Base-by-base conservation (phyloP, 257 asterid genomes). In the Salvia miltiorrhiza region DNA sequence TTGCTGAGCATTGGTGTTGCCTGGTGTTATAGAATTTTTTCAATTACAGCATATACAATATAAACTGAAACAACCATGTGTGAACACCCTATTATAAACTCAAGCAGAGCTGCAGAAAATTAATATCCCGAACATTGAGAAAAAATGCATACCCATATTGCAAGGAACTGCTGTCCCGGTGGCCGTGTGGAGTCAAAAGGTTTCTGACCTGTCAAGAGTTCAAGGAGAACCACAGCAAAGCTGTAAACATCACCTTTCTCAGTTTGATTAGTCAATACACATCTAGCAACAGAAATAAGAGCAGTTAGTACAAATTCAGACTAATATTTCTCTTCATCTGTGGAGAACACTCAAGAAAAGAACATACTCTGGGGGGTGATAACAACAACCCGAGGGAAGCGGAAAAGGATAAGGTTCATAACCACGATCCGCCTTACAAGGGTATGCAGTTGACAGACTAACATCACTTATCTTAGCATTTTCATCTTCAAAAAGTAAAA, bases 321-420 rank as follows among this genome's bases (percentile, higher is more conserved):
- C 12, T 47, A 16, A 16, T 6, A 17, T 7, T 28, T 28, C 4
- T 28, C 32, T 28, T n/a, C n/a, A n/a, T 4, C 32, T 28, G 32
- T 28, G n/a, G n/a, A n/a, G n/a, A n/a, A n/a, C n/a, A n/a, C n/a
- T 4, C 32, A 28, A 23, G 48, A 16, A 70, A 40, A 57, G 20
- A 45, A 65, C 88, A 56, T 66, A 83, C 92, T 86, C 92, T 5
- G 84, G 88, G 52, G 87, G 77, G 64, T 77, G 81, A 70, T 78
- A 60, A 40, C 30, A 7, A 41, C 28, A 19, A 17, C 26, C 32
- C 1, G 24, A 13, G 37, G 37, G 2, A 63, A 9, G 0, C 1
- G 7, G 1, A 24, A 0, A 0, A 16, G 56, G 33, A 13, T 40
- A 5, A 21, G 2, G 2, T 3, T 39, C 37, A 1, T 2, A 0